These are phyloP conservation scores for Saturnispora sanitii DNA, from an alignment of 805 yeast species.

Conservation along the genomic window DNA sequence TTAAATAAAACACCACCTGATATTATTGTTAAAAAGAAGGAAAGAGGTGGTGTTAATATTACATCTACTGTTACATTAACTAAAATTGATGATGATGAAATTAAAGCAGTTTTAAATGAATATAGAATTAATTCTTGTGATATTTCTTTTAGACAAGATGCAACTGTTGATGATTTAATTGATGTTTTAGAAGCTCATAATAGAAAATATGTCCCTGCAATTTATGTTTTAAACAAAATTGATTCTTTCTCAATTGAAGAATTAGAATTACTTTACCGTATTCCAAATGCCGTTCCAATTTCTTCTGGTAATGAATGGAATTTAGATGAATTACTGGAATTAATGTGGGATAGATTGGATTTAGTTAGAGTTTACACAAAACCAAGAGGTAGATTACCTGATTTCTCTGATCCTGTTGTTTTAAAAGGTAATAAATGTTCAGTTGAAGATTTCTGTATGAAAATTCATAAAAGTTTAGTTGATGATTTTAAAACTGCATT, in stretches of 20 bases:
- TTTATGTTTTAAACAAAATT: constrained; percentile 90
- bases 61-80: constrained; percentile 91
- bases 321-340: constrained; percentile 83
- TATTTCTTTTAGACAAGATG: constrained; percentile 93
- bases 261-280: constrained; percentile 77
- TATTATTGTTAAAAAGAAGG: constrained; percentile 83
- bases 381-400: constrained; percentile 92
- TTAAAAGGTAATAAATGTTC: constrained; percentile 71
- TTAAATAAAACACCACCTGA: constrained; percentile 89
- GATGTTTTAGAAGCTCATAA: constrained; percentile 86
- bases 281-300: constrained; percentile 96
- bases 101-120: constrained; percentile 92
- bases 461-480: constrained; percentile 88
- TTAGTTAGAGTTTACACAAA: constrained; percentile 94
- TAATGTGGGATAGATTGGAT: constrained; percentile 90
- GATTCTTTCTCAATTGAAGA: constrained; percentile 93
- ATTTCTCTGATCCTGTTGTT: constrained; percentile 91
- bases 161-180: constrained; percentile 92
- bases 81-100: constrained; percentile 84
- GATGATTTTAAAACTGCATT: constrained; percentile 89
- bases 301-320: constrained; percentile 97
- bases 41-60: constrained; percentile 90
- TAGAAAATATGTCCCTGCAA: constrained; percentile 90
- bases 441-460: constrained; percentile 93
- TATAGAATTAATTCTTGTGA: constrained; percentile 94